Base-by-base conservation (phyloP, 495 filamentous ascomycete species). In the Stereocaulon alpinum region DNA sequence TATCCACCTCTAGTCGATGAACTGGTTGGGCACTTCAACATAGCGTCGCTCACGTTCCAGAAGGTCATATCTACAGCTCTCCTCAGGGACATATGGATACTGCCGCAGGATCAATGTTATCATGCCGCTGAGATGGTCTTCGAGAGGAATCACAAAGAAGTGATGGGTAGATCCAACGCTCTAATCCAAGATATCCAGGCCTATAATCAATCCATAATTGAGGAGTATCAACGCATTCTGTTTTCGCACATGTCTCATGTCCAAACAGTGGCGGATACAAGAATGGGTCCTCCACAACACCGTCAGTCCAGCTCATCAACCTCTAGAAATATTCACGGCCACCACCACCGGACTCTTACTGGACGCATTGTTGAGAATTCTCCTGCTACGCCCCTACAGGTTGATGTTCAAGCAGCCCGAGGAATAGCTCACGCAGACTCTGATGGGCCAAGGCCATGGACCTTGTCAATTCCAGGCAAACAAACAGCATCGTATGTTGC, bases 1-100 rank as follows among this genome's bases (percentile, higher is more conserved):
- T 85, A 79, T 65, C 86, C 86, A 22, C 80, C 81, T 11, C 67
- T 86, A 7, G 75, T 85, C 40, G 74, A 77, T 44, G 86, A 90
- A 66, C 69, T 89, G 1, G 62, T 77, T 22, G 59, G 53, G 4
- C 48, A 56, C 17, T 72, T 88, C n/a, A 61, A 66, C 2, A 70
- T 86, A 22, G 68, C 66, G 12, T 88, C 86, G 0, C 72, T 77
- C 0, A 71, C 76, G 3, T 60, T 89, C 12, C 80, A 86, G 63
- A 68, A 60, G 2, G 79, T 86, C 43, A 69, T 86, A 17, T 88
- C 85, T 59, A 75, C 76, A 20, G 80, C 83, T 1, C 74, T 78
- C 10, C 72, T 77, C 30, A 64, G 70, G 20, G 66, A 66, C 24
- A 58, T 73, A 29, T 67, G 65, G 63, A 58, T 56, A 14, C 56